Base-by-base conservation (phyloP, 805 yeast genomes). In the Candida adriatica region DNA sequence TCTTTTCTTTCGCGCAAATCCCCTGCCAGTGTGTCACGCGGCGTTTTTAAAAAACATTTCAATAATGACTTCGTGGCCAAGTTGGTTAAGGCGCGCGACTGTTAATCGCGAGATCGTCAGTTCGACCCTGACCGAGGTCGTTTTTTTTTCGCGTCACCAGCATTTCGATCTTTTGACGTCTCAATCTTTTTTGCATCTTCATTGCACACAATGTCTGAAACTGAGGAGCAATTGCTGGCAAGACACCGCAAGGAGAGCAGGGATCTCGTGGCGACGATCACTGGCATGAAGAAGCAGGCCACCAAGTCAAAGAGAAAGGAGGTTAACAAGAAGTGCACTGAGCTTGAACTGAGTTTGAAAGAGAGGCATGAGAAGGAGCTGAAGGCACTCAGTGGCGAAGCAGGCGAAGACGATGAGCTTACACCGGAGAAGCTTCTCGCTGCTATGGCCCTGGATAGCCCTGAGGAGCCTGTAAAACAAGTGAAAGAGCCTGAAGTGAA, bases 281-380 rank as follows among this genome's bases (percentile, higher is more conserved):
- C 94, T 3, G 79, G 82, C 2, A 57, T 87, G 67, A 84, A 80
- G 59, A 84, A 84, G 47, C 90, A 79, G 55, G 88, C 90, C 3
- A 75, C 85, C 13, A 83, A 85, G 50, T 79, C 86, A 29, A 82
- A 78, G 30, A 71, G 81, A 45, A 82, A 80, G 53, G 75, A 73
- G 38, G 78, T 85, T 8, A 55, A 66, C 42, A 63, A 64, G 32
- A 72, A 73, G 46, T 78, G 88, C 44, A 63, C 63, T 24, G 72
- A 66, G 26, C 44, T 85, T 61, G 85, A 82, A 46, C 57, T 57
- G 2, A 71, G 66, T 8, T 51, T 85, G 46, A 70, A 70, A 35
- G 46, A 35, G 15, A 67, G 59, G 32, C 95, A 86, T 26, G 59
- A 59, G 20, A 25, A 46, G 8, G 95, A 86, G 50, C 75, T 33